These are phyloP conservation scores for Nemania sp. DNA, from an alignment of 2,329 filamentous ascomycete genomes.

Conservation along the genomic window DNA sequence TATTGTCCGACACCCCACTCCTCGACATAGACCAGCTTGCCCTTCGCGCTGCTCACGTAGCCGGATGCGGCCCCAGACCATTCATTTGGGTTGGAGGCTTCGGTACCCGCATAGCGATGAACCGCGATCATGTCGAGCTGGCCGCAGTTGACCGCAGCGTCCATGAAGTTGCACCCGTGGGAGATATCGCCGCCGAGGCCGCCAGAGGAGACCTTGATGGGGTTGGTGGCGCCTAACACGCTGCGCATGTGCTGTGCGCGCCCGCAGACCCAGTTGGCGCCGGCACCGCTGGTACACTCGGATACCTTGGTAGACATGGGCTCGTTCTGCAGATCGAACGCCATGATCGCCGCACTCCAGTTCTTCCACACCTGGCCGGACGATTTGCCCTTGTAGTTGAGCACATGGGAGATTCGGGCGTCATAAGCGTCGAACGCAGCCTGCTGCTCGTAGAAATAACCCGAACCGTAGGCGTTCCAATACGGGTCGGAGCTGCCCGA, in stretches of 20 bases:
- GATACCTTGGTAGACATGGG: constrained; percentile 35
- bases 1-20: constrained; percentile 46
- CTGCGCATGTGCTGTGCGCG: constrained; percentile 35
- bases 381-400: constrained; percentile 39
- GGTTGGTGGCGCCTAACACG: constrained; percentile 33
- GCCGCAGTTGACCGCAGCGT: constrained; percentile 34
- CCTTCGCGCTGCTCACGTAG: constrained; percentile 33
- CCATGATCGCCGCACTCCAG: constrained; percentile 40
- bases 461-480: constrained; percentile 23
- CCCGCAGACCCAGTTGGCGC: constrained; percentile 38
- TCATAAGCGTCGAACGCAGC: constrained; percentile 39
- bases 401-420: constrained; percentile 36
- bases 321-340: constrained; percentile 42
- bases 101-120: constrained; percentile 34
- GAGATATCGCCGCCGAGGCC: constrained; percentile 40
- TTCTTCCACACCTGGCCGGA: constrained; percentile 40
- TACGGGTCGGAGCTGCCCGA: constrained; percentile 16
- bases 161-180: constrained; percentile 36
- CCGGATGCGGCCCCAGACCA: constrained; percentile 31
- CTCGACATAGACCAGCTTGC: constrained; percentile 40
- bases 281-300: constrained; percentile 31
- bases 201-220: constrained; percentile 39
- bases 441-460: constrained; percentile 37
- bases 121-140: constrained; percentile 37
- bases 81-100: constrained; percentile 27